These are phyloP conservation scores for Eutrema salsugineum DNA, from an alignment of 441 rosid species.

Conservation along the genomic window DNA sequence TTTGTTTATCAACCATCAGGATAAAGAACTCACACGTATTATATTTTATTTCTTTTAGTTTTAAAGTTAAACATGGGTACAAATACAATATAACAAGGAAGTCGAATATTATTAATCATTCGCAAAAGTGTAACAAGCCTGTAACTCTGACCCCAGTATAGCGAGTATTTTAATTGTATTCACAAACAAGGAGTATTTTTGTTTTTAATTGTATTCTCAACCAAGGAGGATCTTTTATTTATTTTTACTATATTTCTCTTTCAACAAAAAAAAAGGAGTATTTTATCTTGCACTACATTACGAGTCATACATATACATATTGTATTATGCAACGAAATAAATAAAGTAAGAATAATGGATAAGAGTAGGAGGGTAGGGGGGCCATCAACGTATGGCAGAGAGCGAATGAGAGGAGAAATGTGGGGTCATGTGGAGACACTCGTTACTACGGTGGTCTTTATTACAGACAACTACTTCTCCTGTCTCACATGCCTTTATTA, in stretches of 20 bases:
- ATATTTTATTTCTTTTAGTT: no score
- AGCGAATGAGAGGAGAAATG: conserved; percentile 4
- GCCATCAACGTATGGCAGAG: conserved; percentile 5
- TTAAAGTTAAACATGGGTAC: no score
- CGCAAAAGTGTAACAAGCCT: background rate
- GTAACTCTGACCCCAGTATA: background rate
- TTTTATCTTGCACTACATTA: background rate
- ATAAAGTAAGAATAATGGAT: background rate
- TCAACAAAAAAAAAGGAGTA: background rate
- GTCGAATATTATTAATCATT: no score
- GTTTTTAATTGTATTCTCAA: no score
- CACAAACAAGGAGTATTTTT: background rate
- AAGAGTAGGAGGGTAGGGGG: background rate
- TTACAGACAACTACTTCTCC: conserved; percentile 29
- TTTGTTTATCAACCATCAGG: no score
- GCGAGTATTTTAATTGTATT: background rate
- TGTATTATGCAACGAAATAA: background rate
- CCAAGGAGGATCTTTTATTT: no score
- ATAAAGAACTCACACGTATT: no score
- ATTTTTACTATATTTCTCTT: no score
- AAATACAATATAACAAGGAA: no score
- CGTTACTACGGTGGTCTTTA: conserved; percentile 31
- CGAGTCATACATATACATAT: background rate
- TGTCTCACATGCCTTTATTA: conserved; percentile 11
- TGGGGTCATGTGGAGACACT: conserved; percentile 30